Percentiles rank a stretch among this genome's conserved stretches.
Evolutionary conservation across 768 basidiomycete species (phyloP).

Genomic region (Pleurotus sapidus): DNA sequence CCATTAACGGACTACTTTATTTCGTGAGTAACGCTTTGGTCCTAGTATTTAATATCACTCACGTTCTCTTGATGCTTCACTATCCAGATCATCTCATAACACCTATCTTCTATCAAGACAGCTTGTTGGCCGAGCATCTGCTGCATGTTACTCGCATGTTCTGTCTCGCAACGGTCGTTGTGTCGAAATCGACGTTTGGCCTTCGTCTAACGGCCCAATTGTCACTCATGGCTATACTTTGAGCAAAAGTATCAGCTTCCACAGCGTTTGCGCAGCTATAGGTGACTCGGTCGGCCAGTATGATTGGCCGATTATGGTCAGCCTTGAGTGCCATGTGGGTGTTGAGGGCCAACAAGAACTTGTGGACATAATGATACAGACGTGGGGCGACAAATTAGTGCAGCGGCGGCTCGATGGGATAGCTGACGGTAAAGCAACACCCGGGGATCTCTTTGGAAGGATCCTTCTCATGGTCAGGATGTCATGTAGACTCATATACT

Average conservation of each 20-base stretch:
- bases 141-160: slow-evolving; percentile 53
- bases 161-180: slow-evolving; percentile 49
- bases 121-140: slow-evolving; percentile 50
- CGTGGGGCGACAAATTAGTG: slow-evolving; percentile 53
- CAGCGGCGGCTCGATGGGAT: slow-evolving; percentile 33
- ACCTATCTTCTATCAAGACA: slow-evolving; percentile 62
- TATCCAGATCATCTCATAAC: slow-evolving; percentile 57
- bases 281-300: slow-evolving; percentile 34
- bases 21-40: slow-evolving; percentile 33
- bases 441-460: slow-evolving; percentile 45
- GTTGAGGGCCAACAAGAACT: slow-evolving; percentile 47
- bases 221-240: slow-evolving; percentile 65
- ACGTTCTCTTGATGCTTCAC: background rate
- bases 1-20: slow-evolving; percentile 58
- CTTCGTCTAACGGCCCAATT: slow-evolving; percentile 46
- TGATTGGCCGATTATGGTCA: slow-evolving; percentile 58
- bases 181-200: slow-evolving; percentile 72
- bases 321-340: slow-evolving; percentile 62
- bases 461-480: slow-evolving; percentile 56
- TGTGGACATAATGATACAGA: slow-evolving; percentile 46
- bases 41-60: slow-evolving; percentile 4
- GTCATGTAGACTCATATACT: too few species aligned
- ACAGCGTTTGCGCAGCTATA: slow-evolving; percentile 52
- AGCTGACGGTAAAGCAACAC: slow-evolving; percentile 35
- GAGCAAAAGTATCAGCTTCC: slow-evolving; percentile 47